phyloP scores from a whole-genome alignment of 768 basidiomycete species.

The Serpula lacrymans region DNA sequence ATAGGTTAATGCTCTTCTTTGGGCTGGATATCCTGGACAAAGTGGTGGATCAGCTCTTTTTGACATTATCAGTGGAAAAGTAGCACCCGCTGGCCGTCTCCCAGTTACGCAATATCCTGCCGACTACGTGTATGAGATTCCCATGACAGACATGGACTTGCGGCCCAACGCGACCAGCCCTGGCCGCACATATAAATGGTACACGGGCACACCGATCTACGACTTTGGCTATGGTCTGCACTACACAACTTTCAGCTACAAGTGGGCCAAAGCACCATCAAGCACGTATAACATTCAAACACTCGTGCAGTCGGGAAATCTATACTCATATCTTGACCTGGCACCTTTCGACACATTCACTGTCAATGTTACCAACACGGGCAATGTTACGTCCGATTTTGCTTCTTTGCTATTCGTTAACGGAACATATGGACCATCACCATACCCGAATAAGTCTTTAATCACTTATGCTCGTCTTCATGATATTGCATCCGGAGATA shows the following conservation, averaged over 20 bases:
- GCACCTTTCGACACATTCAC: slow-evolving; percentile 46
- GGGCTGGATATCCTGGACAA: slow-evolving; percentile 58
- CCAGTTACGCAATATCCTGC: slow-evolving; percentile 53
- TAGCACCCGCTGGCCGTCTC: slow-evolving; percentile 53
- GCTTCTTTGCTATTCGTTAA: slow-evolving; percentile 51
- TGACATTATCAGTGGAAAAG: slow-evolving; percentile 49
- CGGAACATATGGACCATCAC: slow-evolving; percentile 45
- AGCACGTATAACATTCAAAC: slow-evolving; percentile 38
- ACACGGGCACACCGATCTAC: slow-evolving; percentile 46
- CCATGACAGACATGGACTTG: slow-evolving; percentile 58
- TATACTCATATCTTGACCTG: slow-evolving; percentile 34
- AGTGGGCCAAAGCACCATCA: slow-evolving; percentile 35
- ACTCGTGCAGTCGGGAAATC: slow-evolving; percentile 29
- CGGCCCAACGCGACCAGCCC: slow-evolving; percentile 47
- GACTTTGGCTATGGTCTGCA: slow-evolving; percentile 54
- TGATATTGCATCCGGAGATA: slow-evolving; percentile 24
- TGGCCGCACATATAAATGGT: slow-evolving; percentile 60
- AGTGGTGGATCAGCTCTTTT: slow-evolving; percentile 52
- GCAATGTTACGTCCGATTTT: slow-evolving; percentile 49
- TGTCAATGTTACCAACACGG: slow-evolving; percentile 48
- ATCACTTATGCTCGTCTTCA: slow-evolving; percentile 46
- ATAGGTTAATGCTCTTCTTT: slow-evolving; percentile 51
- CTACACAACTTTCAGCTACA: slow-evolving; percentile 46
- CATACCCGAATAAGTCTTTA: slow-evolving; percentile 50
- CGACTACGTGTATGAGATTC: slow-evolving; percentile 42